phyloP scores from a whole-genome alignment of 2,329 filamentous ascomycete species.

The Neonectria magnoliae region DNA sequence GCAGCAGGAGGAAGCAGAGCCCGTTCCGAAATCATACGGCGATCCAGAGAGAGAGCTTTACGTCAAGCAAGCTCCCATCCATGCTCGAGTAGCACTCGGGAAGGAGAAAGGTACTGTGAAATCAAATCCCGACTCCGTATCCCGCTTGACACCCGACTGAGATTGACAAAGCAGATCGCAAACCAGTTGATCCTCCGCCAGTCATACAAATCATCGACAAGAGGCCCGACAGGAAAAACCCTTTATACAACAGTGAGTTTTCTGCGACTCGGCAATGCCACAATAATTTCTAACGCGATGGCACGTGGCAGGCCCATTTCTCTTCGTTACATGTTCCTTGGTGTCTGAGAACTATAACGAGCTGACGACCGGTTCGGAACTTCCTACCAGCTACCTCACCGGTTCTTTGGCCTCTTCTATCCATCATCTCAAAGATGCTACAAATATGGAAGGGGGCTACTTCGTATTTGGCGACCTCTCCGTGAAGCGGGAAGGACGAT shows the following conservation, averaged over 20 bases:
- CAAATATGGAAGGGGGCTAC: conserved; percentile 82
- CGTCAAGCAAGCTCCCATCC: conserved; percentile 12
- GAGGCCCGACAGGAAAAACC: conserved; percentile 30
- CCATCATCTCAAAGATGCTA: conserved; percentile 81
- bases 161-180: conserved; percentile 68
- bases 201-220: conserved; percentile 73
- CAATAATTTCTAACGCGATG: conserved; percentile 34
- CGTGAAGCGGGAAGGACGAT: conserved; percentile 77
- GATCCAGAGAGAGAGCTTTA: not conserved
- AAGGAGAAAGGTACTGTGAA: conserved; percentile 21
- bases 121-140: conserved; percentile 1
- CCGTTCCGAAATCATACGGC: not conserved
- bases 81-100: conserved; percentile 18
- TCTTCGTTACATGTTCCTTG: conserved; percentile 59
- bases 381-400: conserved; percentile 63
- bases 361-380: conserved; percentile 44
- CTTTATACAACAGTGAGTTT: conserved; percentile 39
- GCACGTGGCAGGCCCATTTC: conserved; percentile 54
- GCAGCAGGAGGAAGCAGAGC: not conserved
- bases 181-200: conserved; percentile 88
- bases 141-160: not conserved
- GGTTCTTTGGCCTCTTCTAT: conserved; percentile 84
- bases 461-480: conserved; percentile 94
- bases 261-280: not conserved
- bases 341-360: conserved; percentile 55